Percentiles rank a stretch among this genome's conserved stretches.
Evolutionary conservation across 2,329 filamentous ascomycete genomes (phyloP).

Genomic region (Karstenula rhodostoma): DNA sequence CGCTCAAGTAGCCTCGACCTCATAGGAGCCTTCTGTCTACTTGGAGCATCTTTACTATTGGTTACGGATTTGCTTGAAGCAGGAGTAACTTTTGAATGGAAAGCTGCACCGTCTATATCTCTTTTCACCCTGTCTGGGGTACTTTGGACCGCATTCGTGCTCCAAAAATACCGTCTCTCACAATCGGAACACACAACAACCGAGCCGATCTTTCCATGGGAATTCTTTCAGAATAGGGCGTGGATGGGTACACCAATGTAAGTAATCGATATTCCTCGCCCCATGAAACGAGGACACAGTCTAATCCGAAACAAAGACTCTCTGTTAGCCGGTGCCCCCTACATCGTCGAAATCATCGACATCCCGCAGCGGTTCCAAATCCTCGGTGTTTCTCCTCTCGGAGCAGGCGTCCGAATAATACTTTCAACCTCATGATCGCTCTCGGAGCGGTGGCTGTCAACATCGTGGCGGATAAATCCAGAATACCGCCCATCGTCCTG

Average conservation of each 20-base stretch:
- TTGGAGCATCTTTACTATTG: slow-evolving; percentile 4
- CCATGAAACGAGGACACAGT: too few relatives aligned
- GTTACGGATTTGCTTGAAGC: slow-evolving; percentile 11
- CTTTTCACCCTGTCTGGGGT: neutral
- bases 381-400: neutral
- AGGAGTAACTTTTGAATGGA: neutral
- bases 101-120: neutral
- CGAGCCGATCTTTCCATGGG: slow-evolving; percentile 14
- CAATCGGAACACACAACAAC: neutral
- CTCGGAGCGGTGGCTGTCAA: slow-evolving; percentile 8
- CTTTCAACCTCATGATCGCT: slow-evolving; percentile 18
- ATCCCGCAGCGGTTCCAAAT: slow-evolving; percentile 16
- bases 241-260: slow-evolving; percentile 16
- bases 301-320: slow-evolving; percentile 1
- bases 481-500: slow-evolving; percentile 3
- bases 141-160: neutral
- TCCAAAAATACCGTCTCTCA: too few relatives aligned
- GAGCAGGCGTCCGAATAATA: slow-evolving; percentile 12
- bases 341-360: slow-evolving; percentile 13
- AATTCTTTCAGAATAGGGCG: slow-evolving; percentile 7
- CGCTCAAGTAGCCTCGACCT: slow-evolving; percentile 3
- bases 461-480: slow-evolving; percentile 3
- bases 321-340: slow-evolving; percentile 14
- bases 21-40: slow-evolving; percentile 4
- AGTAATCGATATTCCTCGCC: neutral